A percentile compares a stretch with the other conserved stretches of the same genome.
These are phyloP conservation scores for Lactarius akahatsu DNA, from an alignment of 768 basidiomycete species.

Conservation along the genomic window DNA sequence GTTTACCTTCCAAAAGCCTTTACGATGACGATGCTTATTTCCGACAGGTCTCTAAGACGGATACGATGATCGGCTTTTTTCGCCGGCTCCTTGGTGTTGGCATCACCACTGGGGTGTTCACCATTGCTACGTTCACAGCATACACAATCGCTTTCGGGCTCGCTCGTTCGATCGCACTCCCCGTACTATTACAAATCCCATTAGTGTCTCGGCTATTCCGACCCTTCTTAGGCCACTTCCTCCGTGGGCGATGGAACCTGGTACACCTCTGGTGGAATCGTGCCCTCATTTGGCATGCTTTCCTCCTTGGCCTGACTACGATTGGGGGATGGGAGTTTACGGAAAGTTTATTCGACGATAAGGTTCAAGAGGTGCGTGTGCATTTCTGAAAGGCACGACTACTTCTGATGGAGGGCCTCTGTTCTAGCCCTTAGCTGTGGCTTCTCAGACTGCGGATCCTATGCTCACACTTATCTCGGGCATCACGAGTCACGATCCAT, in stretches of 20 bases:
- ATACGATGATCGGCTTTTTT: constrained; percentile 27
- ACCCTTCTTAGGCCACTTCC: constrained; percentile 65
- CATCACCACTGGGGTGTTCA: constrained; percentile 13
- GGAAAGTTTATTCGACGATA: constrained; percentile 57
- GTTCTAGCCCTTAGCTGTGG: constrained; percentile 48
- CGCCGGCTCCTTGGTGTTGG: constrained; percentile 8
- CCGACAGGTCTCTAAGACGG: constrained; percentile 32
- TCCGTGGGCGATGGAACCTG: constrained; percentile 55
- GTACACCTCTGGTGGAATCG: constrained; percentile 49
- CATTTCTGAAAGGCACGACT: neutral
- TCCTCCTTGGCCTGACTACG: constrained; percentile 52
- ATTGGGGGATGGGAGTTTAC: constrained; percentile 62
- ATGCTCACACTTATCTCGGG: constrained; percentile 63
- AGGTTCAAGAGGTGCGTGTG: constrained; percentile 52
- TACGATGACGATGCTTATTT: neutral
- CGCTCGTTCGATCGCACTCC: constrained; percentile 47
- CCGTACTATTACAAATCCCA: constrained; percentile 55
- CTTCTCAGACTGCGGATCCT: constrained; percentile 48
- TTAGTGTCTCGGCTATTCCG: constrained; percentile 49
- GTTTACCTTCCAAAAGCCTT: neutral
- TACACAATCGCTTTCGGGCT: constrained; percentile 50
- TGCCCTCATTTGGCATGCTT: constrained; percentile 47
- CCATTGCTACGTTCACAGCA: constrained; percentile 30
- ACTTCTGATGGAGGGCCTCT: neutral
- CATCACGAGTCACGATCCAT: constrained; percentile 49